These are phyloP conservation scores for Ceratocystis lukuohia DNA, from an alignment of 2,329 filamentous ascomycete genomes.

Conservation along the genomic window DNA sequence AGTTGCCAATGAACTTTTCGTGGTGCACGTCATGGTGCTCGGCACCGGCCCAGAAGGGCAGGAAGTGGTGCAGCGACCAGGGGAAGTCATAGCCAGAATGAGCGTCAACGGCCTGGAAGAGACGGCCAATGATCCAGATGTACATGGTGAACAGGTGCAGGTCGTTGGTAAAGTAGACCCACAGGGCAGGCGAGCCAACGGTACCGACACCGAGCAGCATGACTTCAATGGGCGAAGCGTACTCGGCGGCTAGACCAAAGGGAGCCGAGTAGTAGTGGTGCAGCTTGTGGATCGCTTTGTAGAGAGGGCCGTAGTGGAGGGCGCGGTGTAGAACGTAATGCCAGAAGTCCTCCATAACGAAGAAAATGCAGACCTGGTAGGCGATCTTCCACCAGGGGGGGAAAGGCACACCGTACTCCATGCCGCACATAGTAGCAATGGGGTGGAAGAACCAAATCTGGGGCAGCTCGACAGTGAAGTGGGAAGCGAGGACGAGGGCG, in stretches of 20 bases:
- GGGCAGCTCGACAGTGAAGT: slow-evolving; percentile 95
- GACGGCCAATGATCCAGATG: slow-evolving; percentile 78
- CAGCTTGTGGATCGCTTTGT: slow-evolving; percentile 96
- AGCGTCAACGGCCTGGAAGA: slow-evolving; percentile 95
- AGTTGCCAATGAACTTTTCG: slow-evolving; percentile 98
- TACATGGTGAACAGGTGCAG: slow-evolving; percentile 98
- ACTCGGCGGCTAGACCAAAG: slow-evolving; percentile 91
- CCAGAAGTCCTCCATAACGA: slow-evolving; percentile 92
- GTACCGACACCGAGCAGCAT: slow-evolving; percentile 86
- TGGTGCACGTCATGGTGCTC: slow-evolving; percentile 95
- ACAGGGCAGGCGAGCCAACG: slow-evolving; percentile 68
- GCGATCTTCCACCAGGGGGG: slow-evolving; percentile 74
- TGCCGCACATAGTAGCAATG: slow-evolving; percentile 81
- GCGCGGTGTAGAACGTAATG: slow-evolving; percentile 94
- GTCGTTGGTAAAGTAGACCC: slow-evolving; percentile 69
- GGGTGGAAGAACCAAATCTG: slow-evolving; percentile 99
- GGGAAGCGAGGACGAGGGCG: slow-evolving; percentile 77
- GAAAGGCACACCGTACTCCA: slow-evolving; percentile 81
- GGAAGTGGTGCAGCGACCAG: slow-evolving; percentile 87
- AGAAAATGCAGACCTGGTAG: slow-evolving; percentile 84
- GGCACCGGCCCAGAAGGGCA: slow-evolving; percentile 96
- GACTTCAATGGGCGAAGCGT: slow-evolving; percentile 92
- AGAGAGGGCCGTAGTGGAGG: slow-evolving; percentile 88
- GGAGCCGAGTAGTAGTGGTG: slow-evolving; percentile 98
- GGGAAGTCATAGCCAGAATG: slow-evolving; percentile 98